phyloP scores from a whole-genome alignment of 441 rosid genomes.

The Isatis lusitanica region DNA sequence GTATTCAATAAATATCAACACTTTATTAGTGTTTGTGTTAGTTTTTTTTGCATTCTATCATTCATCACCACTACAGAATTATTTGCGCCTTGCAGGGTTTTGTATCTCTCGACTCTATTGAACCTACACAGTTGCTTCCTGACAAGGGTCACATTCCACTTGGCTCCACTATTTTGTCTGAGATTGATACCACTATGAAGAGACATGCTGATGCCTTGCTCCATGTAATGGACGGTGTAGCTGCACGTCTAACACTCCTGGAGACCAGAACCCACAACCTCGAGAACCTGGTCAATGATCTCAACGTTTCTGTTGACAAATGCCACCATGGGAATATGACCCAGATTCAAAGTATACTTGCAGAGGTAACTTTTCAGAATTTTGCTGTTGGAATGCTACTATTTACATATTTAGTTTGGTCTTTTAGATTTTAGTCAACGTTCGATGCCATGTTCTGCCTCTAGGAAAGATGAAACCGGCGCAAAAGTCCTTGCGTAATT shows the following conservation, averaged over 20 bases:
- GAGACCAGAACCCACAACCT: conserved; percentile 62
- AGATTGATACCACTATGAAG: conserved; percentile 71
- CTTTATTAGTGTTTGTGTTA: too few species aligned
- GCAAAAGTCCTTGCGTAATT: background rate
- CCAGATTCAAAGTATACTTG: conserved; percentile 60
- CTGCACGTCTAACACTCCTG: conserved; percentile 68
- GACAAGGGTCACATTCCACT: conserved; percentile 45
- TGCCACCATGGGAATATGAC: conserved; percentile 70
- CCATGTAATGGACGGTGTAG: conserved; percentile 59
- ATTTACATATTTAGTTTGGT: background rate
- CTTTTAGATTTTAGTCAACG: background rate
- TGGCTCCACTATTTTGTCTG: conserved; percentile 43
- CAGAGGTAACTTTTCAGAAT: conserved; percentile 50
- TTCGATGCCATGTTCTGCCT: too few species aligned
- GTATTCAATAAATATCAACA: too few species aligned
- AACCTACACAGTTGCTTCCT: conserved; percentile 42
- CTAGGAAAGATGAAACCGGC: background rate
- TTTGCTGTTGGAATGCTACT: too few species aligned
- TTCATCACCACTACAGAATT: too few species aligned
- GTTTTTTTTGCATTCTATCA: too few species aligned
- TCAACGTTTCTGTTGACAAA: conserved; percentile 64
- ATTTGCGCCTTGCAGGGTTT: conserved; percentile 43
- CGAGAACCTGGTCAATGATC: conserved; percentile 62
- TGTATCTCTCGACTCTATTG: conserved; percentile 51
- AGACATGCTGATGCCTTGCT: conserved; percentile 62